Percentiles rank a stretch among this genome's conserved stretches.
Evolutionary conservation across 805 yeast genomes (phyloP).

Genomic region (Torulaspora franciscae): DNA sequence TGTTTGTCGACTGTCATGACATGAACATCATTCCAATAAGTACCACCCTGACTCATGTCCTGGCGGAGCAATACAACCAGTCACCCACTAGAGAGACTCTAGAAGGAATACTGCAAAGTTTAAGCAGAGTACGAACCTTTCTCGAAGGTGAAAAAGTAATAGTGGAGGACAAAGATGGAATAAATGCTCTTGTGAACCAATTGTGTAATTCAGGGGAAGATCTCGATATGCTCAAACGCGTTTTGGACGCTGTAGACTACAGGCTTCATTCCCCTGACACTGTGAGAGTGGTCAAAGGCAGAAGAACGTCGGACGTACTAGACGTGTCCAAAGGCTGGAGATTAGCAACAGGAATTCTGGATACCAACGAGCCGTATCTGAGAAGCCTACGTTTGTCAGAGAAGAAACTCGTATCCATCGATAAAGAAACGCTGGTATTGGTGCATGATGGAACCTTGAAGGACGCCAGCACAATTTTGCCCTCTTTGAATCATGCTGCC

Average conservation of each 20-base stretch:
- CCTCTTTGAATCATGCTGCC: conserved; percentile 27
- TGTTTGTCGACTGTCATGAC: conserved; percentile 23
- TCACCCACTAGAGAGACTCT: conserved; percentile 18
- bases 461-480: conserved; percentile 28
- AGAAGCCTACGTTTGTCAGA: conserved; percentile 26
- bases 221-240: conserved; percentile 17
- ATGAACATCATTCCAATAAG: conserved; percentile 21
- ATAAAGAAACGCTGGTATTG: conserved; percentile 22
- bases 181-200: conserved; percentile 21
- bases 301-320: conserved; percentile 24
- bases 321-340: conserved; percentile 35
- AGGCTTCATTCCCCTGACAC: conserved; percentile 28
- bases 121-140: conserved; percentile 15
- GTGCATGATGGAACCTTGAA: conserved; percentile 29
- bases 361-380: conserved; percentile 29
- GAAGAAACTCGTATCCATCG: conserved; percentile 26
- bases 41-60: conserved; percentile 16
- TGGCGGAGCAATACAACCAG: conserved; percentile 20
- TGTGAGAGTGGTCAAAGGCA: conserved; percentile 31
- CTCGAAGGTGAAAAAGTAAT: conserved; percentile 16
- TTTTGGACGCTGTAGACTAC: conserved; percentile 25
- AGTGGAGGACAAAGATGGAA: conserved; percentile 11
- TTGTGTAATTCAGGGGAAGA: conserved; percentile 15
- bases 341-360: conserved; percentile 26
- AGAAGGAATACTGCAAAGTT: conserved; percentile 14